These are phyloP conservation scores for Linnemannia hyalina DNA, from an alignment of 192 early-diverging fungal genomes.

Conservation along the genomic window DNA sequence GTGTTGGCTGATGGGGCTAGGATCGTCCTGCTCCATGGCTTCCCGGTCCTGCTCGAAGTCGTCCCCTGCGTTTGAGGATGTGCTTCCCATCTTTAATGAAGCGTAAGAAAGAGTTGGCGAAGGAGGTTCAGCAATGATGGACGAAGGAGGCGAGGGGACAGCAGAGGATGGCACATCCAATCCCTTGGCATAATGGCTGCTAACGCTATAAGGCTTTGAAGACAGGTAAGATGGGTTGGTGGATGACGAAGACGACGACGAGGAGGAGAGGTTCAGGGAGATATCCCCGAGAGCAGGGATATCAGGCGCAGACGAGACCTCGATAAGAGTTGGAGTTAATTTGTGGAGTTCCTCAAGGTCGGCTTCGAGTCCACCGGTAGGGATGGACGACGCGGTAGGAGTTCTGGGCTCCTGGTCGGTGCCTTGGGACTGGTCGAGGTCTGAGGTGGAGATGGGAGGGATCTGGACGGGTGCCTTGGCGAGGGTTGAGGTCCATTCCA, in stretches of 20 bases:
- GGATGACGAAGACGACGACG: background rate
- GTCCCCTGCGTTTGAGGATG: slow-evolving; percentile 46
- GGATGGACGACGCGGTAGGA: slow-evolving; percentile 23
- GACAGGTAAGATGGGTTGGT: slow-evolving; percentile 50
- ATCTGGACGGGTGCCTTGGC: slow-evolving; percentile 28
- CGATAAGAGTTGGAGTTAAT: slow-evolving; percentile 40
- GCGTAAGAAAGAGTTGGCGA: slow-evolving; percentile 55
- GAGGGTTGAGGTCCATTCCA: slow-evolving; percentile 50
- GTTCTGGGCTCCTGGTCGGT: slow-evolving; percentile 15
- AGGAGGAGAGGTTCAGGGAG: slow-evolving; percentile 3
- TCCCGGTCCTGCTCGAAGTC: slow-evolving; percentile 37
- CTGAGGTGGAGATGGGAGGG: slow-evolving; percentile 25
- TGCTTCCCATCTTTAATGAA: slow-evolving; percentile 42
- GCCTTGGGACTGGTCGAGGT: background rate
- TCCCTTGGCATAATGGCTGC: slow-evolving; percentile 39
- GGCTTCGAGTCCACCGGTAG: slow-evolving; percentile 14
- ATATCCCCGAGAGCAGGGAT: slow-evolving; percentile 34
- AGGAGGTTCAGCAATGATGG: slow-evolving; percentile 55
- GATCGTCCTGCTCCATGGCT: slow-evolving; percentile 30
- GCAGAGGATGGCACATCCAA: slow-evolving; percentile 25
- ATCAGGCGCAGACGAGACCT: slow-evolving; percentile 41
- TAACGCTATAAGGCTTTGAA: slow-evolving; percentile 39
- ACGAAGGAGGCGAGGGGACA: slow-evolving; percentile 51
- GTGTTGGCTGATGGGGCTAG: background rate
- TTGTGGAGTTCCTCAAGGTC: slow-evolving; percentile 48